These are phyloP conservation scores for Teunomyces barrocoloradensis DNA, from an alignment of 805 yeast species.

Conservation along the genomic window DNA sequence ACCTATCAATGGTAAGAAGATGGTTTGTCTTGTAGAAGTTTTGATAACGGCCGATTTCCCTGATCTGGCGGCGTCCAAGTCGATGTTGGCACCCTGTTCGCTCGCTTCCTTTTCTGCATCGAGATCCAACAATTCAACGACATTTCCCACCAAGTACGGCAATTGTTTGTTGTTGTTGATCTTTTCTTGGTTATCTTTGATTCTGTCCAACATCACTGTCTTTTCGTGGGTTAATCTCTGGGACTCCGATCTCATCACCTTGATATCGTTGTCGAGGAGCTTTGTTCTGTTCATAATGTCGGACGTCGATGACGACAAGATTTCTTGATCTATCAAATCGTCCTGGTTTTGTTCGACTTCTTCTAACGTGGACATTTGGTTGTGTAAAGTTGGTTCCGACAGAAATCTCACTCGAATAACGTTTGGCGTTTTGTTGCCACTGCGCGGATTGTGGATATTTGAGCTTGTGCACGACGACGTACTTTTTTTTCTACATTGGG, in stretches of 20 bases:
- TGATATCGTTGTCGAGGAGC: conserved; percentile 89
- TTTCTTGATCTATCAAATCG: conserved; percentile 76
- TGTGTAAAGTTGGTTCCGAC: background rate
- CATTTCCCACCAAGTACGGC: conserved; percentile 95
- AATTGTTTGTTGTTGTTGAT: conserved; percentile 92
- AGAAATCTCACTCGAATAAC: background rate
- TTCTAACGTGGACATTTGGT: conserved; percentile 77
- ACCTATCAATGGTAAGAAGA: conserved; percentile 93
- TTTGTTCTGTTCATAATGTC: conserved; percentile 86
- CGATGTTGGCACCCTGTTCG: conserved; percentile 94
- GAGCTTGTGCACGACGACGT: background rate
- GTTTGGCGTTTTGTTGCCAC: conserved; percentile 3
- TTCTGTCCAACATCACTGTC: conserved; percentile 86
- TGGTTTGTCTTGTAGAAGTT: conserved; percentile 96
- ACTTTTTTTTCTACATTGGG: too few species aligned
- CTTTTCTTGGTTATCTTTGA: conserved; percentile 94
- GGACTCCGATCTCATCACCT: conserved; percentile 88
- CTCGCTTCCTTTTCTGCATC: conserved; percentile 78
- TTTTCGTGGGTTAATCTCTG: conserved; percentile 91
- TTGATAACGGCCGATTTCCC: conserved; percentile 98
- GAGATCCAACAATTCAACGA: conserved; percentile 89
- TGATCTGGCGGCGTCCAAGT: conserved; percentile 81
- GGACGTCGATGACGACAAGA: conserved; percentile 69
- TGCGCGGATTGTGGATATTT: background rate
- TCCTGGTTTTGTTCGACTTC: conserved; percentile 57